Base-by-base conservation (phyloP, 768 basidiomycete genomes). In the Hydnomerulius pinastri region DNA sequence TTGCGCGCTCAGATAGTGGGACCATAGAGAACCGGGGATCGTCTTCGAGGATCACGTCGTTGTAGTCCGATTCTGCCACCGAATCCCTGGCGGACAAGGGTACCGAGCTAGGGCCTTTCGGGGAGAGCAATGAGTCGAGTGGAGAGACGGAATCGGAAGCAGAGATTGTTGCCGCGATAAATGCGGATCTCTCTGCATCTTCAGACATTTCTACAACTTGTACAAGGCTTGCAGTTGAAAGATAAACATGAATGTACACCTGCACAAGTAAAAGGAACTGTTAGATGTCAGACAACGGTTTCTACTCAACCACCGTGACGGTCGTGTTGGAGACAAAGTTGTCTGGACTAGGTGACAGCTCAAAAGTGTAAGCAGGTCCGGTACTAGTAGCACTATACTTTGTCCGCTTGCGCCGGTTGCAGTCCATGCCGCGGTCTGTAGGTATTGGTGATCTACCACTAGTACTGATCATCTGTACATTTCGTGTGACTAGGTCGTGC, bases 1-100 rank as follows among this genome's bases (percentile, higher is more conserved):
- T 75, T 46, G 63, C 64, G 30, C 67, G 67, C 41, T 69, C 67
- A 29, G 63, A 65, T 35, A 81, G 72, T 2, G 77, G 60, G 32
- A 84, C 73, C 11, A 73, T 81, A 1, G 80, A 82, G 55, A 83
- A 83, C 15, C 71, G 76, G 2, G 72, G 58, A 43, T 76, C 71
- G 59, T 78, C 74, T 55, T 71, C 79, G 57, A 69, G 54, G n/a
- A 54, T 47, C 37, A 83, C 74, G 48, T 88, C 85, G 55, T 85
- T 86, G 58, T 85, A 79, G 56, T 86, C 86, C 15, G 83, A 78
- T 43, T 78, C 77, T 4, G 80, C 75, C 23, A 79, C 62, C 18
- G 82, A 85, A 46, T 71, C 70, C 63, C 56, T 58, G 15, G 66
- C 62, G 39, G 64, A 66, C 47, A 59, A 55, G 50, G 45, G 57